Base-by-base conservation (phyloP, 164 flowering plant genomes). In the Vitis riparia region DNA sequence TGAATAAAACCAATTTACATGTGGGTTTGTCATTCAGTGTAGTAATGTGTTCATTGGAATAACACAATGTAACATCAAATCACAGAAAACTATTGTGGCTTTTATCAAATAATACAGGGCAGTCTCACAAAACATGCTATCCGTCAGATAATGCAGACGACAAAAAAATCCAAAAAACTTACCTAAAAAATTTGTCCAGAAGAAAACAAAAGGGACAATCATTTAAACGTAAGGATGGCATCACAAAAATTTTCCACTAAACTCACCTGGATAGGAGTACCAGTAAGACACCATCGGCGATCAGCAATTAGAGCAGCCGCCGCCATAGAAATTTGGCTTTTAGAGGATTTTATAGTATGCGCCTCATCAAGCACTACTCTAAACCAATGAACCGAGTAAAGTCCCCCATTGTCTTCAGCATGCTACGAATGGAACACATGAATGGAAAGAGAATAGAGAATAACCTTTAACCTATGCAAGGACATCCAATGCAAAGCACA, bases 321-420 rank as follows among this genome's bases (percentile, higher is more conserved):
- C 75, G 99, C 97, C 65, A 85, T 52, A 64, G 98, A 93, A 77
- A 90, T 73, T 80, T 93, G 99, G 75, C 99, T 91, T 73, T 88
- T 95, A 14, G 91, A 79, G 48, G 93, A 88, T 73, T 95, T 95
- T 58, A 95, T 95, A 8, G 91, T 93, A 73, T 95, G 99, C 69
- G 99, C 99, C 79, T 95, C 99, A 71, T 95, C 99, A 78, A 93
- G 97, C 74, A 95, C 94, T 68, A 95, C 88, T 78, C 99, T 91
- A 71, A 87, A 89, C 99, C 99, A 95, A 49, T 78, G 78, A 66
- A 95, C 86, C 8, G 94, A 90, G 79, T 74, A 85, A 70, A 95
- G 85, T 50, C 94, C 97, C 48, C 91, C 97, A 81, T 63, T 84
- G 1, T 81, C 91, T 62, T 88, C 95, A 69, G 84, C 69, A 83